Percentiles rank a stretch among this genome's conserved stretches.
Evolutionary conservation across 2,329 filamentous ascomycete genomes (phyloP).

Genomic region (Clonostachys solani): DNA sequence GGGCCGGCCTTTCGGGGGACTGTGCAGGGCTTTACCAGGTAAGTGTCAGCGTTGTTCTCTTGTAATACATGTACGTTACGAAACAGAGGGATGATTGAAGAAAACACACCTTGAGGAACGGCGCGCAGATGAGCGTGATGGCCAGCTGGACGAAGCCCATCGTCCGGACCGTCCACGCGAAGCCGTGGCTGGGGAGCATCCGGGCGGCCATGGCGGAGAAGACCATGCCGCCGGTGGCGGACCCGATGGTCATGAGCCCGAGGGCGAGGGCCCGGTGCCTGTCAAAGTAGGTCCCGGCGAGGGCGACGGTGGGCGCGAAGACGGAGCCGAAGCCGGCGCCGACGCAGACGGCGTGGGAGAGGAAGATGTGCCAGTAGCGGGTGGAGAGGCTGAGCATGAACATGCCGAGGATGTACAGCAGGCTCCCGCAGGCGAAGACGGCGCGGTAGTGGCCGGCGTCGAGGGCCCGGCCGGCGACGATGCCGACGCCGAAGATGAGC

Average conservation of each 20-base stretch:
- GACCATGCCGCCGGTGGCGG: constrained; percentile 10
- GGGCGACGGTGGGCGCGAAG: constrained; percentile 17
- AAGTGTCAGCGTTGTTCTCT: constrained; percentile 5
- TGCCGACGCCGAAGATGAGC: constrained; percentile 46
- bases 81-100: no score
- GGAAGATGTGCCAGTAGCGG: constrained; percentile 33
- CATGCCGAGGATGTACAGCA: constrained; percentile 55
- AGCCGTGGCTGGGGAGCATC: neutral
- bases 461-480: constrained; percentile 57
- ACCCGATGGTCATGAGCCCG: constrained; percentile 24
- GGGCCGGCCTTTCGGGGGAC: constrained; percentile 31
- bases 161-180: neutral
- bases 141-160: constrained; percentile 17
- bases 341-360: constrained; percentile 29
- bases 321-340: constrained; percentile 26
- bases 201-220: neutral
- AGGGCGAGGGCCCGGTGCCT: constrained; percentile 23
- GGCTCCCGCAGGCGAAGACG: constrained; percentile 44
- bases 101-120: neutral
- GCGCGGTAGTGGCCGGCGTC: constrained; percentile 58
- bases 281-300: constrained; percentile 23
- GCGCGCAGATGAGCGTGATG: constrained; percentile 22
- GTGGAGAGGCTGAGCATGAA: constrained; percentile 56
- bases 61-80: constrained; percentile 23
- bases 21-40: constrained; percentile 33